A percentile compares a stretch with the other conserved stretches of the same genome.
Conservation (phyloP, 768 basidiomycete species). For the Phanerodontia chrysosporium region DNA sequence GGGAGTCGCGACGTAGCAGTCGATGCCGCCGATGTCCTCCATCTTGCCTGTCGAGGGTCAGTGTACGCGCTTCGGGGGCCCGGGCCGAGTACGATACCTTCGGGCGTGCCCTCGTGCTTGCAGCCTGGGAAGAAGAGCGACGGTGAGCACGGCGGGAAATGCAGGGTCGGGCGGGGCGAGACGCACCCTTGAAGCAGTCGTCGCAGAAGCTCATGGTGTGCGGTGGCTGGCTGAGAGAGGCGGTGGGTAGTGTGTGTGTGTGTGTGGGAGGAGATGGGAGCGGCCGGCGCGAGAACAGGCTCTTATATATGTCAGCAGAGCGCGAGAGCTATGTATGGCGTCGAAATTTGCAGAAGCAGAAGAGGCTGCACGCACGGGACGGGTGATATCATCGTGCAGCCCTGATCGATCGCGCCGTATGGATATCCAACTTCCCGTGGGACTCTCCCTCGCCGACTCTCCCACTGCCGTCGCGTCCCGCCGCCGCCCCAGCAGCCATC, state of each 20-base stretch:
- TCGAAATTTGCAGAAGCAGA: not conserved
- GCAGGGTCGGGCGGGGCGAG: not conserved
- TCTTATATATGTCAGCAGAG: not conserved
- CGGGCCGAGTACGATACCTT: constrained; percentile 21
- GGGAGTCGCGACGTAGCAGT: constrained; percentile 40
- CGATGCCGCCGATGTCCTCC: constrained; percentile 32
- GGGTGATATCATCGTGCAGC: not conserved
- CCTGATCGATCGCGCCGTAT: not conserved
- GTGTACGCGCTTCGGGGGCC: not conserved
- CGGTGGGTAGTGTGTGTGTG: not conserved
- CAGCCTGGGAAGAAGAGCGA: constrained; percentile 20
- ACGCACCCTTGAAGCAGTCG: constrained; percentile 8
- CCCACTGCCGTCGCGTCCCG: too few relatives aligned
- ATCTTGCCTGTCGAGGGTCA: constrained; percentile 24
- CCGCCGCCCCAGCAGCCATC: too few relatives aligned
- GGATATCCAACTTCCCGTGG: not conserved
- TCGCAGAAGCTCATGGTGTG: constrained; percentile 10
- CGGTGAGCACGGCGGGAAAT: not conserved
- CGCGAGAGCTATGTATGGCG: not conserved
- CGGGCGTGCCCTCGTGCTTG: constrained; percentile 32
- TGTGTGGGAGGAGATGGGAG: too few relatives aligned
- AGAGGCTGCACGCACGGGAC: not conserved
- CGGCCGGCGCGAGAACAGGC: too few relatives aligned
- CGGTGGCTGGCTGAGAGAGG: not conserved
- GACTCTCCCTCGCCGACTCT: too few relatives aligned